phyloP scores from a whole-genome alignment of 768 basidiomycete genomes.

The Lyophyllum semitale region DNA sequence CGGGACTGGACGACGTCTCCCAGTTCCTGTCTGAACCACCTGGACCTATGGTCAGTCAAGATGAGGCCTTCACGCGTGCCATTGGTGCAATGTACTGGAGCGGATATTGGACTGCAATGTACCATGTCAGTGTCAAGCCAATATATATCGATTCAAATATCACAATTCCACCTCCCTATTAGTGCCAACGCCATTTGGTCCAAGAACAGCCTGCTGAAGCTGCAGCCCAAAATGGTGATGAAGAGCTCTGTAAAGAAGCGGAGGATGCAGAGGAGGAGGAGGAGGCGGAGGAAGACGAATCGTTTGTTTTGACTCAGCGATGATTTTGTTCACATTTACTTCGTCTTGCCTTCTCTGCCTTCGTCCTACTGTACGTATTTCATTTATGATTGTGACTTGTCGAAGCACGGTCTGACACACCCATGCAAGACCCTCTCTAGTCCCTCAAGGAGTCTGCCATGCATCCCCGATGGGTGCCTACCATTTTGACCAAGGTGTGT shows the following conservation, averaged over 20 bases:
- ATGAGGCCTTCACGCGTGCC: conserved; percentile 78
- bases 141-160: background rate
- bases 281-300: conserved; percentile 30
- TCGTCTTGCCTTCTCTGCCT: no score
- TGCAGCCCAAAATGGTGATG: conserved; percentile 18
- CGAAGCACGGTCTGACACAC: background rate
- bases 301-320: conserved; percentile 42
- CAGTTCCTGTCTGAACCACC: conserved; percentile 31
- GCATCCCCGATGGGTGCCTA: no score
- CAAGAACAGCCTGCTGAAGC: conserved; percentile 18
- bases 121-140: conserved; percentile 57
- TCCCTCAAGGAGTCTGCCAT: no score
- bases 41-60: conserved; percentile 51
- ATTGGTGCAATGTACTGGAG: conserved; percentile 83
- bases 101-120: conserved; percentile 87
- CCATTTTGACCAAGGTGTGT: no score
- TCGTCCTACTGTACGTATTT: conserved; percentile 10
- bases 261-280: conserved; percentile 29
- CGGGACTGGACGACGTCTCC: conserved; percentile 24
- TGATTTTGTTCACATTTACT: no score
- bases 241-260: conserved; percentile 3
- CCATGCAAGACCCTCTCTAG: conserved; percentile 9
- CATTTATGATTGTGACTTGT: background rate
- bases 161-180: background rate
- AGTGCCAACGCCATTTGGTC: conserved; percentile 36